Base-by-base conservation (phyloP, 495 filamentous ascomycete species). In the Penicillium psychrofluorescens region DNA sequence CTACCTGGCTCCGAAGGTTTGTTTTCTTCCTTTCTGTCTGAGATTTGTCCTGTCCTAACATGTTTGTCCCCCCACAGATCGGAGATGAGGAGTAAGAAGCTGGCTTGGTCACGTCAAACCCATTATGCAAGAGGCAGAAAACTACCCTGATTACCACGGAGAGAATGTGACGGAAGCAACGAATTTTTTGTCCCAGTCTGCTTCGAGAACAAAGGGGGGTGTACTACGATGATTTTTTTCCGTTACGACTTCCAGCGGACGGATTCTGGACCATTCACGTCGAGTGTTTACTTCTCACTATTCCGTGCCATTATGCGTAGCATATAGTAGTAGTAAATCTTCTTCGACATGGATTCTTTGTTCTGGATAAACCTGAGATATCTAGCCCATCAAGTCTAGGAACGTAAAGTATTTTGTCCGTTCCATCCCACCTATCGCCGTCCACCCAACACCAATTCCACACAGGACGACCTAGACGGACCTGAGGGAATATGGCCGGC, bases 1-100 rank as follows among this genome's bases (percentile, higher is more conserved):
- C 80, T 99, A 96, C 67, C 81, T 99, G 42, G 92, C 92, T 53
- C 92, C 92, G 41, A 99, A 99, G 90, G 86, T 88, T 68, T 37
- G 75, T 66, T n/a, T 38, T 28, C 2, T n/a, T 16, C 33, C 6
- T 36, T 15, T 10, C 34, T 40, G 1, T 15, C 40, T 11, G 14
- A 30, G 41, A 9, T 15, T 30, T 36, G 13, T 38, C 7, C 31
- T 11, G 22, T 36, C 39, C 42, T 46, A 48, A 54, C 38, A 31
- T 48, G 29, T 33, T 40, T 12, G 35, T 10, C 32, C 11, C 14
- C 14, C 27, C 41, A 27, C 51, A 91, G 86, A 91, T 96, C 63
- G 90, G 90, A 41, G 91, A 96, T 45, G 88, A 95, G 53, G 88
- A 95, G 67, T 94, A 83, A 75, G 70, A 22, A 22, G 22, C 22